A percentile compares a stretch with the other conserved stretches of the same genome.
Evolutionary conservation across 805 yeast species (phyloP).

Genomic region (Monosporozyma yasuniensis): DNA sequence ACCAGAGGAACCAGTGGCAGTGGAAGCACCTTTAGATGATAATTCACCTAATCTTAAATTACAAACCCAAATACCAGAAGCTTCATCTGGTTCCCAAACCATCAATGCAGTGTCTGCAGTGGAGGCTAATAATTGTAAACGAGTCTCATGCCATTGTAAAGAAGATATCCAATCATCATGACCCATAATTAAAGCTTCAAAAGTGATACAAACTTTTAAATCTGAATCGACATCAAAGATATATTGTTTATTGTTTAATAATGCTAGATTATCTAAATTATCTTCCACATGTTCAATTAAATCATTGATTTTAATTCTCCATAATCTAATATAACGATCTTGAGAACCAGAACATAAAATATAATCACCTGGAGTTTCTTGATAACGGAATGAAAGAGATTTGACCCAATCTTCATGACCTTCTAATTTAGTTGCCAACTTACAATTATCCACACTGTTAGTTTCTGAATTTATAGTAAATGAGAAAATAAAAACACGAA

Average conservation of each 20-base stretch:
- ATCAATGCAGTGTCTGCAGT: slow-evolving; percentile 90
- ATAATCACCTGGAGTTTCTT: slow-evolving; percentile 40
- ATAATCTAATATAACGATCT: slow-evolving; percentile 82
- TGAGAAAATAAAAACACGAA: slow-evolving; percentile 45
- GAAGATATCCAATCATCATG: slow-evolving; percentile 97
- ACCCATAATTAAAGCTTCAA: slow-evolving; percentile 93
- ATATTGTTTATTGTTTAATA: slow-evolving; percentile 66
- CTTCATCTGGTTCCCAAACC: slow-evolving; percentile 84
- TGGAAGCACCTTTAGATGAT: slow-evolving; percentile 91
- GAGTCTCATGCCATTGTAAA: slow-evolving; percentile 61
- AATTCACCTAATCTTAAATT: slow-evolving; percentile 78
- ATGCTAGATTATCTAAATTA: slow-evolving; percentile 35
- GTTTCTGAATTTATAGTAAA: slow-evolving; percentile 24
- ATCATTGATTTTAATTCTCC: slow-evolving; percentile 62
- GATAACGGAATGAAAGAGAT: slow-evolving; percentile 50
- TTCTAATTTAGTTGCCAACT: slow-evolving; percentile 45
- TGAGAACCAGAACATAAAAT: slow-evolving; percentile 85
- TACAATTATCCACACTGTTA: slow-evolving; percentile 17
- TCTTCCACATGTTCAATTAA: slow-evolving; percentile 50
- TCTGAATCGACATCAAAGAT: slow-evolving; percentile 37
- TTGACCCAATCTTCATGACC: slow-evolving; percentile 98
- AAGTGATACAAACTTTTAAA: slow-evolving; percentile 49
- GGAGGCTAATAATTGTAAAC: slow-evolving; percentile 60
- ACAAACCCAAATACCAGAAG: slow-evolving; percentile 87
- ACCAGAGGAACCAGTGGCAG: slow-evolving; percentile 92